Evolutionary conservation across 495 filamentous ascomycete genomes (phyloP).

Genomic region (Aspergillus nidulans): DNA sequence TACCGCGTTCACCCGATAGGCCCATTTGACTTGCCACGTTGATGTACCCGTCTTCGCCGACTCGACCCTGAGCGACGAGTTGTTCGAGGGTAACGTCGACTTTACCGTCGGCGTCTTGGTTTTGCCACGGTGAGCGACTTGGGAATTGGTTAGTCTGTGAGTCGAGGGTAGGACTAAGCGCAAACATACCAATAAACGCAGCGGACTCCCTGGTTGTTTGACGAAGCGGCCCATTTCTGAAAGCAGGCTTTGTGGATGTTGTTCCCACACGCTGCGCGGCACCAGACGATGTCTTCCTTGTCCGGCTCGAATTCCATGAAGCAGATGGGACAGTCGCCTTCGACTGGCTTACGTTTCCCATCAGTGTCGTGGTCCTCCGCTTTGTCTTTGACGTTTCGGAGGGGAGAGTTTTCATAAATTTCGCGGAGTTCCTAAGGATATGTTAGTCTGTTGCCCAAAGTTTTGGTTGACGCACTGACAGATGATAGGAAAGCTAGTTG

Average conservation of each 20-base stretch:
- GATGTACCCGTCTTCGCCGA: slow-evolving; percentile 57
- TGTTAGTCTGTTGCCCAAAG: neutral
- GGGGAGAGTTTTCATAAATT: slow-evolving; percentile 34
- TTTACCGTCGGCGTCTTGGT: slow-evolving; percentile 42
- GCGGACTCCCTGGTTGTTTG: slow-evolving; percentile 48
- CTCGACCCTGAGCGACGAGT: slow-evolving; percentile 34
- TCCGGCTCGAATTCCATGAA: slow-evolving; percentile 60
- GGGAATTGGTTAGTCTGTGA: neutral
- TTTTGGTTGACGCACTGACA: slow-evolving; percentile 26
- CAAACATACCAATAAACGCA: slow-evolving; percentile 60
- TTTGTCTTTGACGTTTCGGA: slow-evolving; percentile 20
- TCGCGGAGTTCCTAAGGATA: slow-evolving; percentile 52
- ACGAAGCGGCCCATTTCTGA: slow-evolving; percentile 61
- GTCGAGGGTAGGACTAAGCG: neutral
- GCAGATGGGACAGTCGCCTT: slow-evolving; percentile 80
- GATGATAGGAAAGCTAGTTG: slow-evolving; percentile 66
- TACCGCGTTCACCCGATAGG: slow-evolving; percentile 52
- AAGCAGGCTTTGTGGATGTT: slow-evolving; percentile 75
- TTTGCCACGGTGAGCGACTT: slow-evolving; percentile 61
- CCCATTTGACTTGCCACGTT: slow-evolving; percentile 63
- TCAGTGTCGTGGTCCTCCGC: slow-evolving; percentile 19
- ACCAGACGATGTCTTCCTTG: slow-evolving; percentile 62
- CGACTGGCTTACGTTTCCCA: slow-evolving; percentile 56
- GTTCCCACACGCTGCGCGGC: slow-evolving; percentile 68
- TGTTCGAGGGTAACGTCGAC: slow-evolving; percentile 27